Percentiles rank a stretch among this genome's conserved stretches.
Conservation (phyloP, 2,329 filamentous ascomycete genomes). For the Fusarium sp. region DNA sequence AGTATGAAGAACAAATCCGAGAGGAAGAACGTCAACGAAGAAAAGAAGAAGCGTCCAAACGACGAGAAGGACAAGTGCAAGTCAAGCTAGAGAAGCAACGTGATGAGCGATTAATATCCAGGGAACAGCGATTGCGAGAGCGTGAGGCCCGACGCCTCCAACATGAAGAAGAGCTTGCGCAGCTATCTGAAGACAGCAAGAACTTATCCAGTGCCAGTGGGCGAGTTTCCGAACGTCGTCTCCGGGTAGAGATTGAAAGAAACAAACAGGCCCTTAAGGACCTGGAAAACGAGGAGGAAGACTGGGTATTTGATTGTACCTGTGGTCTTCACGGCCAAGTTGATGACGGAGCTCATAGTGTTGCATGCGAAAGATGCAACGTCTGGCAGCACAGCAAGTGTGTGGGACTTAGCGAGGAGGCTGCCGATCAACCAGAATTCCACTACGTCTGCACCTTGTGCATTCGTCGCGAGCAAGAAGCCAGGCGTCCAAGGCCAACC, state of each 20-base stretch:
- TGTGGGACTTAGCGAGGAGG: constrained; percentile 77
- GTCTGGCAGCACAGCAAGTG: constrained; percentile 98
- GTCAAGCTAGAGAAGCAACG: constrained; percentile 74
- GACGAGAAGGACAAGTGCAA: constrained; percentile 71
- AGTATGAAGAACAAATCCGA: constrained; percentile 73
- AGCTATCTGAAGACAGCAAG: constrained; percentile 79
- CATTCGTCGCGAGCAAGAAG: constrained; percentile 70
- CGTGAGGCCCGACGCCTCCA: constrained; percentile 83
- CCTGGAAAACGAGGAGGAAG: constrained; percentile 77
- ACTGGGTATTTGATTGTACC: constrained; percentile 95
- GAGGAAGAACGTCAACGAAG: constrained; percentile 67
- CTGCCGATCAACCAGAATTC: constrained; percentile 87
- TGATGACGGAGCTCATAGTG: constrained; percentile 92
- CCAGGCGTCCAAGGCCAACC: constrained; percentile 62
- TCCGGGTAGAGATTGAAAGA: constrained; percentile 84
- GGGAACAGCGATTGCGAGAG: constrained; percentile 86
- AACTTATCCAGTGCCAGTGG: constrained; percentile 63
- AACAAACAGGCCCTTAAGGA: constrained; percentile 79
- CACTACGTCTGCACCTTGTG: constrained; percentile 86
- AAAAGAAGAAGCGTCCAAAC: constrained; percentile 69
- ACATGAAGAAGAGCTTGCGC: constrained; percentile 83
- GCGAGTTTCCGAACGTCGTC: constrained; percentile 78
- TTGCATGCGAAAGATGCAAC: constrained; percentile 92
- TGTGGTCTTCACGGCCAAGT: constrained; percentile 92
- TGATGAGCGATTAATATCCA: constrained; percentile 80